Base-by-base conservation (phyloP, 2,329 filamentous ascomycete species). In the Claviceps cyperi region DNA sequence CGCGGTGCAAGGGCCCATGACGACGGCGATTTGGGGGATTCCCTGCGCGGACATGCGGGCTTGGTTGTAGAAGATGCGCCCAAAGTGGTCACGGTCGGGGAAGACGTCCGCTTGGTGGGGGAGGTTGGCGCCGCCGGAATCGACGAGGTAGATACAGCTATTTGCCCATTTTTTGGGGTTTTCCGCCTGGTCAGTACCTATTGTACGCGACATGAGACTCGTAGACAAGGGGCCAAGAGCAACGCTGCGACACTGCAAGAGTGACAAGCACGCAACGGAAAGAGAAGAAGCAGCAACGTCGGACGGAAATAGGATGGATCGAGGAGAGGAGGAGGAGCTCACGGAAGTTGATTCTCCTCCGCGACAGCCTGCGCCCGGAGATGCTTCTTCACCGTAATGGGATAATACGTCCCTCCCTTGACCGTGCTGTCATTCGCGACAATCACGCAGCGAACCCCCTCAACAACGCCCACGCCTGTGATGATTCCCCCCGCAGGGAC, bases 21-120 rank as follows among this genome's bases (percentile, higher is more conserved):
- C 91, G 2, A 96, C 88, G 9, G 87, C 83, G 58, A 98, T 85
- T 63, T 97, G 91, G 1, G 91, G 91, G 54, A 97, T 94, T 4
- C 89, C 88, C 57, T 83, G 70, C 2, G 84, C 78, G 57, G 86
- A 92, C 89, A 97, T 95, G 60, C 87, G 77, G 2, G 92, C 91
- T 68, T 98, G 91, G 69, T 98, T 96, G 75, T 85, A 98, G 74
- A 98, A 98, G 64, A 97, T 95, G 56, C 91, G 86, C 37, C 91
- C 89, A 63, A 98, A 97, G 66, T 97, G 91, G 50, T 96, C 88
- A 56, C 83, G 77, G 65, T 97, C 91, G 1, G 91, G 92, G 66
- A 98, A 97, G 51, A 97, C 91, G 62, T 96, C 87, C 38, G 90
- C 84, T 69, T 98, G 91, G 61, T 96, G 86, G 14, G 90, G 92